Evolutionary conservation across 2,329 filamentous ascomycete genomes (phyloP), one percentile per base, ranked within the genome.

Genomic region (Microsporum ferrugineum): DNA sequence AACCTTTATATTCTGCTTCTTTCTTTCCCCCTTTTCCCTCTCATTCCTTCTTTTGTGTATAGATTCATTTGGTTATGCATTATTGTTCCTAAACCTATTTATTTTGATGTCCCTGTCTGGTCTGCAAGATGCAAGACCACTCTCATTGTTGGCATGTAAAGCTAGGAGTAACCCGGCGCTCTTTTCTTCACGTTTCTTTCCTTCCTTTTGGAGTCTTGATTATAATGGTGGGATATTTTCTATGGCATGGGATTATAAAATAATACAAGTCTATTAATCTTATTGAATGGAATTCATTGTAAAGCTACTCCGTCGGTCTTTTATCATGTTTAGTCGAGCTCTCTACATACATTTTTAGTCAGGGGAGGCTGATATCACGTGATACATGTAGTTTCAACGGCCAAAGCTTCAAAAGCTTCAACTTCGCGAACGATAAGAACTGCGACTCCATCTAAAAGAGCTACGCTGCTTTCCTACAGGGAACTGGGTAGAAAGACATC

Each of bases 51-150:
- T 34, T 36, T 17, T 14, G 14, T 36, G 29, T 55, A 55, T 55
- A 55, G 51, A 55, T 55, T 55, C 51, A 7, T 34, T 27, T 55
- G 51, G 51, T 31, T 55, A 55, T 36, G 51, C 33, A 51, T 51
- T 51, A 29, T 12, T 53, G 45, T 17, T 33, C 14, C n/a, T 7
- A 4, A 17, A 31, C 12, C 10, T 53, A 17, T 8, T 53, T 33
- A 23, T 34, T 12, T n/a, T 34, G 5, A 55, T 14, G 33, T 55
- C n/a, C 51, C 31, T 36, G 33, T 55, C n/a, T 34, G 31, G 51
- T 38, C 51, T 34, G 33, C 31, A 34, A 55, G 10, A 7, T 55
- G 14, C 31, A 55, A 55, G 51, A 17, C 51, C n/a, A 5, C 31
- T 55, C 33, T 29, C 51, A 17, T 55, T 55, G 14, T 36, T 47